A percentile compares a stretch with the other conserved stretches of the same genome.
Conservation (phyloP, 306 rosid species). For the Acmispon strigosus region DNA sequence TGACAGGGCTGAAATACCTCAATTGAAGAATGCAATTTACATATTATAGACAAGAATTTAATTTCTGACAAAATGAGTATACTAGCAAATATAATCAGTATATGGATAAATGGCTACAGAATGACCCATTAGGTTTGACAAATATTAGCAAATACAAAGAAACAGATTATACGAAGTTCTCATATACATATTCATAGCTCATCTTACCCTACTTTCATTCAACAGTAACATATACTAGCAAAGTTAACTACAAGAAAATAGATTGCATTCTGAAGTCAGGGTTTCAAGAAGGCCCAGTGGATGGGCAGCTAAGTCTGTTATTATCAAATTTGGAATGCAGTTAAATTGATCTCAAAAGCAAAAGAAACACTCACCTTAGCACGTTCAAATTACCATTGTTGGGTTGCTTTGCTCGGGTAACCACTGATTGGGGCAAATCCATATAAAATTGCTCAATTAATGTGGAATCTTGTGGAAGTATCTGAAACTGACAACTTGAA, state of each 20-base stretch:
- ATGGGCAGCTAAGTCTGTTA: neutral
- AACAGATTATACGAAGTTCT: neutral
- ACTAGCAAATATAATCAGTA: neutral
- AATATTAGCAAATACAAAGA: neutral
- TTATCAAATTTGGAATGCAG: constrained; percentile 5
- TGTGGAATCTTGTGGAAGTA: constrained; percentile 61
- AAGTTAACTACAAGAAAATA: neutral
- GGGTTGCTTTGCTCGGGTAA: constrained; percentile 47
- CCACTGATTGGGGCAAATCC: constrained; percentile 47
- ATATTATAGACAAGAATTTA: neutral
- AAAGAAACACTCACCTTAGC: constrained; percentile 51
- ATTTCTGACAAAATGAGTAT: too few relatives aligned
- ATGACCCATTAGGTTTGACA: neutral
- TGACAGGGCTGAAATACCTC: neutral
- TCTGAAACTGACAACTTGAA: constrained; percentile 80
- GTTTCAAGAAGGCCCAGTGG: neutral
- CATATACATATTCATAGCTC: neutral
- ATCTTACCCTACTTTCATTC: neutral
- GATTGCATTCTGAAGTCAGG: neutral
- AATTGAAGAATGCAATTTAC: neutral
- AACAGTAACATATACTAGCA: neutral
- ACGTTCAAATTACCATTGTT: constrained; percentile 23
- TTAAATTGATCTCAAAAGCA: neutral
- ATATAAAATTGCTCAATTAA: constrained; percentile 41
- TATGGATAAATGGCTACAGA: neutral